Base-by-base conservation (phyloP, 352 stramenopile genomes). In the Phytophthora syringae region DNA sequence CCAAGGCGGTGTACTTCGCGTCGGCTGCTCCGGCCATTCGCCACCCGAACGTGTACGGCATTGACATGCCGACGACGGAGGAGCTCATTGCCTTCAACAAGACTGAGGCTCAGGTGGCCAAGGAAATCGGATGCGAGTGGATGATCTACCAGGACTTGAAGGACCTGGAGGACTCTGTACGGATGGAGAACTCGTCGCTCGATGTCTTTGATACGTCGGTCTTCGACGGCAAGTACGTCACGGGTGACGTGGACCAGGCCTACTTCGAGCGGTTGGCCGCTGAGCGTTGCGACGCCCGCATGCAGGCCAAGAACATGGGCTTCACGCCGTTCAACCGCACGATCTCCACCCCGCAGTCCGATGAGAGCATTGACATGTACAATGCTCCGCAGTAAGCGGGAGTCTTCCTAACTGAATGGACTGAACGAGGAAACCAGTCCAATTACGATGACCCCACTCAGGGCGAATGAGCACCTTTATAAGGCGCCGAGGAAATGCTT, bases 1-100 rank as follows among this genome's bases (percentile, higher is more conserved):
- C 98, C 7, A 97, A 94, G 52, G 97, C 85, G 0, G 87, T 95
- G 51, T 99, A 98, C 82, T 98, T 99, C 62, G 97, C 91, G 20
- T 98, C 92, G 49, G 97, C 97, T 7, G 97, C 97, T 15, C 98
- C 98, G 25, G 94, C 97, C 43, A 99, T 99, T 72, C 92, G 97
- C 32, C 97, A 99, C 80, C 96, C 97, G n/a, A 99, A 99, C 72
- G 98, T 99, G 27, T 99, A 99, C 78, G 98, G 98, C 39, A 99
- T 99, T 72, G 98, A 99, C 75, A 99, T 99, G 86, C 97, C 97
- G 9, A 99, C 98, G 44, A 83, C 87, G 30, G 89, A 98, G 48
- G 98, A 99, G 76, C 85, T 99, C 21, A 97, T 99, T 69, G 98
- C 98, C 7, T 98, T 98, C 74, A 92, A 97, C 71, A 85, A 94